Evolutionary conservation across 2,329 filamentous ascomycete genomes (phyloP), one percentile per base, ranked within the genome.

Genomic region (Metarhizium sp.): DNA sequence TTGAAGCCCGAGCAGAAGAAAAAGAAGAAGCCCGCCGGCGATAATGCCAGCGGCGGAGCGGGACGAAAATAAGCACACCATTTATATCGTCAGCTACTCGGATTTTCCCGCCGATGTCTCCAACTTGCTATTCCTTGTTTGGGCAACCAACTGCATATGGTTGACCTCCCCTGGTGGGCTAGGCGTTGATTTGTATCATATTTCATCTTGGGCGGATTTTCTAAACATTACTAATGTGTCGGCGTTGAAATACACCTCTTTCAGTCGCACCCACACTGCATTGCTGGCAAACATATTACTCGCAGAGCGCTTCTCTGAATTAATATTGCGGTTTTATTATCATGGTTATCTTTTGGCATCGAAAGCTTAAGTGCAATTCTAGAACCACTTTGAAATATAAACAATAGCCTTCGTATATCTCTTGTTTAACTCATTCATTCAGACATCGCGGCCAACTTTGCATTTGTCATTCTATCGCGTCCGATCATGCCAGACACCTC

Each of bases 1-100:
- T 59, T 81, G 70, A 84, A 84, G 71, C 80, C 80, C 16, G 78
- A 81, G 63, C 81, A 84, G 67, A 78, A 72, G 66, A 75, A 74
- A 62, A 68, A 72, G 51, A 67, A 64, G 40, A 59, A 63, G 51
- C 62, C 40, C 25, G n/a, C n/a, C 38, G 38, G 38, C 2, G 51
- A 55, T 6, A 46, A 50, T 13, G 16, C 38, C 47, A 46, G 25
- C 36, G 30, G 52, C 8, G 50, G 6, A 4, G 10, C 13, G 18
- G 46, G 36, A 18, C 53, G 25, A 16, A 53, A 47, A 45, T 52
- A 47, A 50, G 25, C 40, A 10, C 13, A 14, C 16, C 40, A n/a
- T n/a, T 16, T 43, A 6, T 2, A 4, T n/a, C 6, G 14, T 38
- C 30, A n/a, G 32, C 29, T 2, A 11, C 16, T 25, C 13, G 32